Conservation (phyloP, 345 rosid species). For the Rhodamnia rubescens region DNA sequence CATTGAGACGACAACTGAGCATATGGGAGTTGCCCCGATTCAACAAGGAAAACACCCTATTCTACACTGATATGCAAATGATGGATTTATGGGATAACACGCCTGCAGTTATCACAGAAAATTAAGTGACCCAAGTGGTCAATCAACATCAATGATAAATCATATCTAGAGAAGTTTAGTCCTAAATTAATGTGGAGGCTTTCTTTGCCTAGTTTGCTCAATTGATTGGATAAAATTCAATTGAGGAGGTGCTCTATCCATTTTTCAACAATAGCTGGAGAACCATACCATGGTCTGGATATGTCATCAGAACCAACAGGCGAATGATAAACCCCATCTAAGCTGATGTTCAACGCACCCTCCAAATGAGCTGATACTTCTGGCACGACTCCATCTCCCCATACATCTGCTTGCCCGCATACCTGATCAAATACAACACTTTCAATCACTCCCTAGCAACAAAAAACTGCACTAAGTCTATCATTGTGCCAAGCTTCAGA, state of each 20-base stretch:
- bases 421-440: conserved; percentile 23
- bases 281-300: conserved; percentile 83
- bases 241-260: conserved; percentile 73
- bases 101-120: not conserved
- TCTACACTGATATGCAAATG: not conserved
- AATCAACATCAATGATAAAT: not conserved
- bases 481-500: not conserved
- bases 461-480: not conserved
- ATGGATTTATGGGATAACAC: not conserved
- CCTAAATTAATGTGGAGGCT: not conserved
- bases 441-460: not conserved
- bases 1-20: not conserved
- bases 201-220: not conserved
- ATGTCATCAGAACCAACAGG: conserved; percentile 79
- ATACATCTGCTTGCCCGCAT: conserved; percentile 80
- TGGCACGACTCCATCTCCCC: conserved; percentile 98
- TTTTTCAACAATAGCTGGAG: conserved; percentile 51
- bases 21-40: not conserved
- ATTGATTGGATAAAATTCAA: conserved; percentile 4
- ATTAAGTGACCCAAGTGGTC: not conserved
- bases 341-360: conserved; percentile 69
- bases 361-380: conserved; percentile 76
- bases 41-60: not conserved
- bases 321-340: conserved; percentile 80
- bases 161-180: not conserved